Evolutionary conservation across 768 basidiomycete species (phyloP).

Genomic region (Gymnopilus dilepis): DNA sequence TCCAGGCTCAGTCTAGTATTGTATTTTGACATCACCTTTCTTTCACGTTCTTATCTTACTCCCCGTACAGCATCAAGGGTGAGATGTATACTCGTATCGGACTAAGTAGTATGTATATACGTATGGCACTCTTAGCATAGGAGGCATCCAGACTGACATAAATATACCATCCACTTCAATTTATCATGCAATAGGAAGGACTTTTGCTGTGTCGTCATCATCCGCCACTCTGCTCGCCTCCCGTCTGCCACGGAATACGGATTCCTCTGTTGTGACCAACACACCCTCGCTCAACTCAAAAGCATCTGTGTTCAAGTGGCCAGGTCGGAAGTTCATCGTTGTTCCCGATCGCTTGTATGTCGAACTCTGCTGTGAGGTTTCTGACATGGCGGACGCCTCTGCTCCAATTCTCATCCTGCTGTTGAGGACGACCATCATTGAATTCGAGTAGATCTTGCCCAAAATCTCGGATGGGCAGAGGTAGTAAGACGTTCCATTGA

Average conservation of each 20-base stretch:
- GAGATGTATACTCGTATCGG: no score
- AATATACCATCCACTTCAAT: no score
- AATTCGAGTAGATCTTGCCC: slow-evolving; percentile 18
- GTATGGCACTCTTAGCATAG: no score
- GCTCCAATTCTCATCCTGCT: slow-evolving; percentile 6
- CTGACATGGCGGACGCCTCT: not conserved
- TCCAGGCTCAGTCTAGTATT: no score
- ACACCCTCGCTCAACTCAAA: slow-evolving; percentile 11
- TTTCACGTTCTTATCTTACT: no score
- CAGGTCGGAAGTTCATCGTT: not conserved
- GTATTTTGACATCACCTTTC: no score
- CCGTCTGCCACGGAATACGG: slow-evolving; percentile 8
- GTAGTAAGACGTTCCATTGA: slow-evolving; percentile 11
- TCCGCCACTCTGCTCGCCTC: not conserved
- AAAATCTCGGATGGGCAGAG: slow-evolving; percentile 1
- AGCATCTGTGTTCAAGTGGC: not conserved
- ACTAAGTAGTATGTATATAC: no score
- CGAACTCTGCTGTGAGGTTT: not conserved
- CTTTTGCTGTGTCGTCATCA: no score
- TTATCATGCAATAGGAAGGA: no score
- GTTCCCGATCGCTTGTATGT: not conserved
- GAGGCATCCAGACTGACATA: no score
- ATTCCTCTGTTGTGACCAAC: slow-evolving; percentile 9
- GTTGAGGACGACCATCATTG: slow-evolving; percentile 16
- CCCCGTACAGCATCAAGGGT: no score